Conservation (phyloP, 257 asterid genomes). For the Solanum pinnatisectum region DNA sequence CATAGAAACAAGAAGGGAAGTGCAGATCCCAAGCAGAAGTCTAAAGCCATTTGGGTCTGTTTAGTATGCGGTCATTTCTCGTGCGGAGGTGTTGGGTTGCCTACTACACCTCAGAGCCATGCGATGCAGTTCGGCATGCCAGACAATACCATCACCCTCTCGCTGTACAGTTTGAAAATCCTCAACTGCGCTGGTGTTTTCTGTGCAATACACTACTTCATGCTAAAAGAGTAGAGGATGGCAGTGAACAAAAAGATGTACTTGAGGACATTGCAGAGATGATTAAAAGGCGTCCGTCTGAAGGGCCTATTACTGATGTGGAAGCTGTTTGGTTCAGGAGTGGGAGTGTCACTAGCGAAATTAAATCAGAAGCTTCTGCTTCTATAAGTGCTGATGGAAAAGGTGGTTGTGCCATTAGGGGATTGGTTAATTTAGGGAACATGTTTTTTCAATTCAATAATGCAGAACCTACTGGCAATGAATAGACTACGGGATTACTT, state of each 20-base stretch:
- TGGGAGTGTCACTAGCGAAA: slow-evolving; percentile 40
- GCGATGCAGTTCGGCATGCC: slow-evolving; percentile 81
- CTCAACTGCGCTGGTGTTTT: slow-evolving; percentile 71
- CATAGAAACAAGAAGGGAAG: slow-evolving; percentile 56
- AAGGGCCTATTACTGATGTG: slow-evolving; percentile 30
- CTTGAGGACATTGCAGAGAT: slow-evolving; percentile 44
- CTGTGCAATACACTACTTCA: slow-evolving; percentile 41
- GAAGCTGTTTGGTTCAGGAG: slow-evolving; percentile 69
- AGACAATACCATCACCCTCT: slow-evolving; percentile 54
- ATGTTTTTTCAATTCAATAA: slow-evolving; percentile 80
- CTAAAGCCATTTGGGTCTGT: slow-evolving; percentile 73
- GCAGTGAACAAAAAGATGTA: slow-evolving; percentile 27
- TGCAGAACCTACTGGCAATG: slow-evolving; percentile 76
- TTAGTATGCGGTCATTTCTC: slow-evolving; percentile 71
- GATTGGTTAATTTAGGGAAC: slow-evolving; percentile 90
- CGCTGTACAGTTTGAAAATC: slow-evolving; percentile 55
- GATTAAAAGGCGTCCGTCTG: slow-evolving; percentile 36
- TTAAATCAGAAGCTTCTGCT: slow-evolving; percentile 28
- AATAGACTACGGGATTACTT: slow-evolving; percentile 41
- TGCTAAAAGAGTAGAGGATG: slow-evolving; percentile 37
- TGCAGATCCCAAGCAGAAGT: neutral
- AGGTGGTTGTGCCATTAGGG: slow-evolving; percentile 39
- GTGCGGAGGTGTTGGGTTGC: slow-evolving; percentile 85
- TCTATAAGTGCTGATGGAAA: slow-evolving; percentile 19
- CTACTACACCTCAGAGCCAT: slow-evolving; percentile 68